A percentile compares a stretch with the other conserved stretches of the same genome.
These are phyloP conservation scores for Naganishia antarctica DNA, from an alignment of 768 basidiomycete species.

Conservation along the genomic window DNA sequence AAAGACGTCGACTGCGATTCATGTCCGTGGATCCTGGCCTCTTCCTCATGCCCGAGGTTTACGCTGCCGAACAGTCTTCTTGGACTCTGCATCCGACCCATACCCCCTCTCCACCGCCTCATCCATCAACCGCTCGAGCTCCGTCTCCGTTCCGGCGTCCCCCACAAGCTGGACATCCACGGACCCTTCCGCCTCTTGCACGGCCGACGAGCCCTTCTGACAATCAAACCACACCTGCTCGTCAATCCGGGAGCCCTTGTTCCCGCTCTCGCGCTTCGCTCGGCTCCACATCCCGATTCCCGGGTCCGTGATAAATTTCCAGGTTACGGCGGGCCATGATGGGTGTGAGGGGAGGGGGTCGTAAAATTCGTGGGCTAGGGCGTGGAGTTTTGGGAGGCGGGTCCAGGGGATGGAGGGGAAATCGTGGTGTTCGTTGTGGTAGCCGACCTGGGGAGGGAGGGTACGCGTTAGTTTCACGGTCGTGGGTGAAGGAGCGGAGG, in stretches of 20 bases:
- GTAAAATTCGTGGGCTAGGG: conserved; percentile 87
- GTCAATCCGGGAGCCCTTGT: conserved; percentile 40
- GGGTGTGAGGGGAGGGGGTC: conserved; percentile 78
- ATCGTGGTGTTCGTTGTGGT: conserved; percentile 99
- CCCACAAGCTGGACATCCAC: neutral
- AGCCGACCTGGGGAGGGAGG: conserved; percentile 66
- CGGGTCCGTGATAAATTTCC: conserved; percentile 86
- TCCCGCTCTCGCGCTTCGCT: conserved; percentile 59
- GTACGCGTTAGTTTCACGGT: no score
- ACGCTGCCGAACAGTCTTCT: conserved; percentile 12
- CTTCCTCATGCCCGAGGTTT: neutral
- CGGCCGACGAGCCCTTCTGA: neutral
- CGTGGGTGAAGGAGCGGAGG: no score
- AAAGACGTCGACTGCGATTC: no score
- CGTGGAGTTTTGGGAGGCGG: conserved; percentile 71
- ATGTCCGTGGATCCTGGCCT: no score
- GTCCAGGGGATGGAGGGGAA: conserved; percentile 97
- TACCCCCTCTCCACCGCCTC: conserved; percentile 39
- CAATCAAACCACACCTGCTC: conserved; percentile 42
- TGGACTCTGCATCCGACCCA: conserved; percentile 34
- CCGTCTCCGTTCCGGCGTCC: conserved; percentile 12
- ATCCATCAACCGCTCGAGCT: conserved; percentile 28
- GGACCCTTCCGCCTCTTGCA: neutral
- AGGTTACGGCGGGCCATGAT: conserved; percentile 89
- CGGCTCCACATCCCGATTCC: conserved; percentile 84